Base-by-base conservation (phyloP, 2,329 filamentous ascomycete species). In the Fusarium chaquense region DNA sequence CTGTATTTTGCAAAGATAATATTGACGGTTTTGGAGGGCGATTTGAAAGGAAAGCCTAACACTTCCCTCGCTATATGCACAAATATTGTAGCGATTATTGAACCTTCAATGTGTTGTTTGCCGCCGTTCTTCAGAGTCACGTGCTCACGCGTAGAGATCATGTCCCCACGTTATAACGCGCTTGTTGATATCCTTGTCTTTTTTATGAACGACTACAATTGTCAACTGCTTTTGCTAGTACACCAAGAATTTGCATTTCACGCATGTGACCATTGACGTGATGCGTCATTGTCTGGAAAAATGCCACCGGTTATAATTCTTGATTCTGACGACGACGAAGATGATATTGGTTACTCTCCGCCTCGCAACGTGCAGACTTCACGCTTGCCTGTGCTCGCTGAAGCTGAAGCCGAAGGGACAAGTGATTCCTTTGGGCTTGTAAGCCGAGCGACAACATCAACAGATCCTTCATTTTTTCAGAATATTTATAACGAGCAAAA, bases 391-490 rank as follows among this genome's bases (percentile, higher is more conserved):
- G 43, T 20, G 10, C 26, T 24, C 35, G n/a, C 61, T 47, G 46
- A 57, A 45, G 50, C 49, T 52, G 46, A 7, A 26, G 24, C 24
- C 47, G 44, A 50, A 36, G 40, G 45, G 41, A 45, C 57, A 35
- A 68, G 61, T 32, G 67, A 71, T 28, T 76, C 72, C 20, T 75
- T 73, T 12, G 75, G 75, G 16, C 62, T 58, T 55, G 64, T 65
- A 69, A 77, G 76, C 59, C 70, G 73, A 57, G 72, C 73, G 38
- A 79, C 80, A 9, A 77, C 73, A 24, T 86, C 84, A 18, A 86
- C 85, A 2, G 83, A 86, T 60, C 79, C 81, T 2, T 79, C 78
- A 1, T 83, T 85, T 67, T 86, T 86, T 65, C 80, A 81, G 47
- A 79, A 76, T 51, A 72, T 86, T 12, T 86, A 84, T 60, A 78